Conservation (phyloP, 2,329 filamentous ascomycete genomes). For the Claviceps sp. region DNA sequence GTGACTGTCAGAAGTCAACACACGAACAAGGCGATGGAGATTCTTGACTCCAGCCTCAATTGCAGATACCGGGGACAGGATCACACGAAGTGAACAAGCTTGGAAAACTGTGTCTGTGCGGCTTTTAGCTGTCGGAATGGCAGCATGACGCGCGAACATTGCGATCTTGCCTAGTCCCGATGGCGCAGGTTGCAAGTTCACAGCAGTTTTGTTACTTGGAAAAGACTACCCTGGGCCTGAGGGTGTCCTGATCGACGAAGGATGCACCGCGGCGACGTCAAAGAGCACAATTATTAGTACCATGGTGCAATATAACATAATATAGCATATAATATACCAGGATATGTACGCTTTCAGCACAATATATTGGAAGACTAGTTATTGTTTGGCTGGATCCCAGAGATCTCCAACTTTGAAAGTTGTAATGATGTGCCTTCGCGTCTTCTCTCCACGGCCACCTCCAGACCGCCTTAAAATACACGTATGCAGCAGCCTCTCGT, state of each 20-base stretch:
- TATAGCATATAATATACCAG: neutral
- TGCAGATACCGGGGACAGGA: neutral
- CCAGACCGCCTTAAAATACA: too few species aligned
- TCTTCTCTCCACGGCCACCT: too few species aligned
- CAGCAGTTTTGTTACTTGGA: neutral
- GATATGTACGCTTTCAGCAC: too few species aligned
- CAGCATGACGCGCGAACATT: neutral
- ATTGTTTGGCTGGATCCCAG: too few species aligned
- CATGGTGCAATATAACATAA: neutral
- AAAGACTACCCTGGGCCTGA: neutral
- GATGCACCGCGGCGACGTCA: neutral
- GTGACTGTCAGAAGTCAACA: neutral
- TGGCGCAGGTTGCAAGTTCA: neutral
- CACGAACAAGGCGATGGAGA: neutral
- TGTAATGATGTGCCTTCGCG: too few species aligned
- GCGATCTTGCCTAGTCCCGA: neutral
- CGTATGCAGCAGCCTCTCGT: too few species aligned
- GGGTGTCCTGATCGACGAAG: neutral
- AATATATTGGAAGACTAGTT: too few species aligned
- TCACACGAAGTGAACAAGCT: neutral
- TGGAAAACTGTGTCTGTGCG: neutral
- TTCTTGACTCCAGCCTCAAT: neutral
- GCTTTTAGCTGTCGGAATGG: neutral
- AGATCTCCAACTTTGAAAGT: too few species aligned
- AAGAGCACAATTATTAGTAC: neutral